Conservation (phyloP, 2,329 filamentous ascomycete species). For the Fusarium heterosporum region DNA sequence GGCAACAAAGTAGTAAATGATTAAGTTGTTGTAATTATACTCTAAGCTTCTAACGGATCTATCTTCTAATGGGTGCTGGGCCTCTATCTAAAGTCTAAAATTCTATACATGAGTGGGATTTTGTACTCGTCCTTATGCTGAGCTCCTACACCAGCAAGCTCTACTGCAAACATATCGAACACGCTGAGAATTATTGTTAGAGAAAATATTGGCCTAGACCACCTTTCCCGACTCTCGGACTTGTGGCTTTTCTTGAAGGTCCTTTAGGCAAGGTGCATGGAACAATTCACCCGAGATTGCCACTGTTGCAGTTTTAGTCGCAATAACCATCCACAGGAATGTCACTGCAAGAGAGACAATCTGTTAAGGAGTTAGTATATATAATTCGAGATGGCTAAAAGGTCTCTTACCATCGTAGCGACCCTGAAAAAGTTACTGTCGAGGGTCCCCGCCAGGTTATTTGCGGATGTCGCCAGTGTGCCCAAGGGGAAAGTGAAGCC, state of each 20-base stretch:
- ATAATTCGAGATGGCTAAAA: neutral
- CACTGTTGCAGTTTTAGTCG: constrained; percentile 53
- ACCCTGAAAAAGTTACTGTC: constrained; percentile 59
- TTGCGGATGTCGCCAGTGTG: constrained; percentile 58
- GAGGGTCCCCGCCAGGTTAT: constrained; percentile 55
- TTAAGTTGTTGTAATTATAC: too few relatives aligned
- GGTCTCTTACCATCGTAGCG: constrained; percentile 50
- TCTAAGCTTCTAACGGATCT: too few relatives aligned
- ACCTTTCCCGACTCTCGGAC: constrained; percentile 44
- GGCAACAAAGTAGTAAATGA: too few relatives aligned
- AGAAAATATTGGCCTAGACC: constrained; percentile 36
- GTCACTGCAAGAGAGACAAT: constrained; percentile 57
- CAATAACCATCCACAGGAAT: constrained; percentile 58
- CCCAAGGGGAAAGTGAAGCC: constrained; percentile 61
- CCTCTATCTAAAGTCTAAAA: too few relatives aligned
- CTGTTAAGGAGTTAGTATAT: constrained; percentile 41
- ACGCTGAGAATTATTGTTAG: too few relatives aligned
- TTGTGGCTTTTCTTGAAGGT: constrained; percentile 51
- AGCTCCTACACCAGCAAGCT: too few relatives aligned
- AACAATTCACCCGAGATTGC: constrained; percentile 58
- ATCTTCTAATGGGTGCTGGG: too few relatives aligned
- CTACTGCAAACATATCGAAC: neutral
- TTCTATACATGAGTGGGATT: too few relatives aligned
- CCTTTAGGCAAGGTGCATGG: constrained; percentile 58
- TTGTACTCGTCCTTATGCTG: too few relatives aligned